Conservation (phyloP, 1,139 yeast species). For the Sugiyamaella pinicola region DNA sequence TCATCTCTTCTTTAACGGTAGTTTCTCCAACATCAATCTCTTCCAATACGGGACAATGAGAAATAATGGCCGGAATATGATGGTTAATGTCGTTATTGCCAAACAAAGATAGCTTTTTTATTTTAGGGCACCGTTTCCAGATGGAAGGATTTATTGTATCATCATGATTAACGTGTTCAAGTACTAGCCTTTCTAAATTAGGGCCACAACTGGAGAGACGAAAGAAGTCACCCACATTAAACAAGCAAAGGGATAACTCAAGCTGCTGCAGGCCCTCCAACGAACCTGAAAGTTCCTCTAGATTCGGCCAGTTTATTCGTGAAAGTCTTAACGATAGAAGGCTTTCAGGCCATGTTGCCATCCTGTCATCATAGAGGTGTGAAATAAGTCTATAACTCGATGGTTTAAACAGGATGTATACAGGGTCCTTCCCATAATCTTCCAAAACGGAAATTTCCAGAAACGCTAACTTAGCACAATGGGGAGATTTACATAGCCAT, state of each 20-base stretch:
- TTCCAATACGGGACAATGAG: constrained; percentile 1
- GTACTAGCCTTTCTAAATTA: not conserved
- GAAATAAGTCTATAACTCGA: not conserved
- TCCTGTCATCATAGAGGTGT: not conserved
- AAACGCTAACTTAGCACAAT: not conserved
- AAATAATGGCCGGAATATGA: not conserved
- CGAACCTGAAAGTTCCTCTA: not conserved
- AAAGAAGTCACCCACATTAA: not conserved
- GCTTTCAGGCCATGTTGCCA: not conserved
- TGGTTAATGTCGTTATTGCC: not conserved
- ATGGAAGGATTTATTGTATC: not conserved
- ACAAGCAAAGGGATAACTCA: not conserved
- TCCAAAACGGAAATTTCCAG: not conserved
- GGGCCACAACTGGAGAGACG: not conserved
- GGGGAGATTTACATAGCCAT: not conserved
- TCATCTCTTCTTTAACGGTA: not conserved
- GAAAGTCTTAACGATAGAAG: not conserved
- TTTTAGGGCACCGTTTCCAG: not conserved
- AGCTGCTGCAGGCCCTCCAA: not conserved
- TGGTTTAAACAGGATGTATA: not conserved
- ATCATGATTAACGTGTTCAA: not conserved
- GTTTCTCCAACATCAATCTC: constrained; percentile 12
- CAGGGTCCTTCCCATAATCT: not conserved
- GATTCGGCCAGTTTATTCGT: not conserved
- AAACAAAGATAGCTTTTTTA: constrained; percentile 2